Evolutionary conservation across 2,329 filamentous ascomycete genomes (phyloP).

Genomic region (Acephala macrosclerotiorum): DNA sequence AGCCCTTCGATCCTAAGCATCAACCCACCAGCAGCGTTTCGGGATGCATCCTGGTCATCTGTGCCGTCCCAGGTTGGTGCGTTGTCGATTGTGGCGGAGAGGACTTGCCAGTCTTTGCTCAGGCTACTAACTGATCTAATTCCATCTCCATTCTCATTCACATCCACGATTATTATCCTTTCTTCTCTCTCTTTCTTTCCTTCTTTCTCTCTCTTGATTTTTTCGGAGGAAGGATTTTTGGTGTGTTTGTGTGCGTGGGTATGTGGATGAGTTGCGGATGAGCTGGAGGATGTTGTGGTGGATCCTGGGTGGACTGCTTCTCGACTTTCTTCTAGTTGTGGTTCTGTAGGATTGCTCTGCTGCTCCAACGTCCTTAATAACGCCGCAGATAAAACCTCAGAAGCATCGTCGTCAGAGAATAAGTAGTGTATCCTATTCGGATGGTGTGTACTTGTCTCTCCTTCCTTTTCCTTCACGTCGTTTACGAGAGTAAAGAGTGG

Average conservation of each 20-base stretch:
- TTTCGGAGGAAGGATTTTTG: background rate
- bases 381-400: slow-evolving; percentile 75
- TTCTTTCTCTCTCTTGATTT: slow-evolving; percentile 11
- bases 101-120: slow-evolving; percentile 75
- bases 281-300: slow-evolving; percentile 5
- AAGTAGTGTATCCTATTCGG: slow-evolving; percentile 85
- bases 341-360: background rate
- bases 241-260: background rate
- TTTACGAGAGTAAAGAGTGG: slow-evolving; percentile 88
- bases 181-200: slow-evolving; percentile 35
- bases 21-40: slow-evolving; percentile 44
- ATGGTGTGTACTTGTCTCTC: slow-evolving; percentile 65
- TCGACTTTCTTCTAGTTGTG: background rate
- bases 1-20: slow-evolving; percentile 70
- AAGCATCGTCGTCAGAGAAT: slow-evolving; percentile 87
- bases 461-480: slow-evolving; percentile 55
- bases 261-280: background rate
- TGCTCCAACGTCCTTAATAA: slow-evolving; percentile 48
- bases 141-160: slow-evolving; percentile 55
- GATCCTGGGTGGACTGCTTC: background rate
- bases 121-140: slow-evolving; percentile 77
- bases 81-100: slow-evolving; percentile 57
- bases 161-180: slow-evolving; percentile 62
- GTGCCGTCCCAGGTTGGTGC: slow-evolving; percentile 68
- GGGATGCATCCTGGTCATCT: slow-evolving; percentile 48